Conservation (phyloP, 192 early-diverging fungal species). For the Ramicandelaber brevisporus region DNA sequence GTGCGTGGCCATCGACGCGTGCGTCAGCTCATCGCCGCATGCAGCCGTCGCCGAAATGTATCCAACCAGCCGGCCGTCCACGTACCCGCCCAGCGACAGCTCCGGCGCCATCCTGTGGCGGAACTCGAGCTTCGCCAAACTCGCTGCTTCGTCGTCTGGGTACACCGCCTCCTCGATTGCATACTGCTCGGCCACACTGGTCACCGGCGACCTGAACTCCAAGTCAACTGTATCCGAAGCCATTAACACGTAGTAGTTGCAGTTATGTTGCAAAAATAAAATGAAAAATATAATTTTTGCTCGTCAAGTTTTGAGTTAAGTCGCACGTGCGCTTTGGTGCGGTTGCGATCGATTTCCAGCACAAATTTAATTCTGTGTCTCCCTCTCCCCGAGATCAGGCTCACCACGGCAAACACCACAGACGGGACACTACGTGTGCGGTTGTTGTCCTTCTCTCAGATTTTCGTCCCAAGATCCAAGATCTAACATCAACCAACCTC, state of each 20-base stretch:
- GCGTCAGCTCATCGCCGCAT: constrained; percentile 15
- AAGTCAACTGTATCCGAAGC: constrained; percentile 2
- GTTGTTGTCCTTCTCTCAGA: neutral
- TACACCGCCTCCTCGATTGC: constrained; percentile 7
- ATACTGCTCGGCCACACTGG: constrained; percentile 6
- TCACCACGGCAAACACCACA: neutral
- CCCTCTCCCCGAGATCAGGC: neutral
- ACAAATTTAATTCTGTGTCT: neutral
- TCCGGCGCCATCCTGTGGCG: constrained; percentile 7
- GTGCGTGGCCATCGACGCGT: constrained; percentile 32
- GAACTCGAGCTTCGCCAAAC: constrained; percentile 9
- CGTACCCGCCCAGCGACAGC: constrained; percentile 15
- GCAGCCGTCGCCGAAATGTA: constrained; percentile 32
- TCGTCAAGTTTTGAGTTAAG: too few relatives aligned
- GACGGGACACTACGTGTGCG: neutral
- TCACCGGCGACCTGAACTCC: constrained; percentile 1
- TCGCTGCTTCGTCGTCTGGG: constrained; percentile 10
- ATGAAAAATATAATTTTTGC: too few relatives aligned
- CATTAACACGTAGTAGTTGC: neutral
- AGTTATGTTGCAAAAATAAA: neutral
- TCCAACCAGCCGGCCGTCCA: constrained; percentile 13
- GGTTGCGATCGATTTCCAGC: neutral
- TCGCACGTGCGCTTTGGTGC: neutral
- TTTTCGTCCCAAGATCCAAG: neutral
- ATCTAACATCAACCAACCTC: neutral